Percentiles rank a stretch among this genome's conserved stretches.
Conservation (phyloP, 2,329 filamentous ascomycete genomes). For the Ophiobolus disseminans region DNA sequence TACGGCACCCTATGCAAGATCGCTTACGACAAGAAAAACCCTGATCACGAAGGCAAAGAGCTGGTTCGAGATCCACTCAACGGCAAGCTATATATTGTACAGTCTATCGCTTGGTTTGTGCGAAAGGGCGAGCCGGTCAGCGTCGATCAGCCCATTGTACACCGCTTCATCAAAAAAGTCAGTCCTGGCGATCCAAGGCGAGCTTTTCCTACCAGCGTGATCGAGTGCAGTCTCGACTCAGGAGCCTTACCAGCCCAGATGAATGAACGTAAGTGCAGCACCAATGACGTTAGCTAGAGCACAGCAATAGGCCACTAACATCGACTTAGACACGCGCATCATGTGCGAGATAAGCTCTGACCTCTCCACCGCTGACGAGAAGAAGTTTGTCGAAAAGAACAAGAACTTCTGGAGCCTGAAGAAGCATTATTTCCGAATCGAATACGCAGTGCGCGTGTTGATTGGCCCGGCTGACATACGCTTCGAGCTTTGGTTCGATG, state of each 20-base stretch:
- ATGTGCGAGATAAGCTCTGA: slow-evolving; percentile 49
- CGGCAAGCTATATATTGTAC: slow-evolving; percentile 44
- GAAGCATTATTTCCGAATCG: slow-evolving; percentile 43
- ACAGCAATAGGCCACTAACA: background rate
- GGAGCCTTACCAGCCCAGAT: slow-evolving; percentile 36
- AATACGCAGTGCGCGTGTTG: slow-evolving; percentile 47
- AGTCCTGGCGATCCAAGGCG: slow-evolving; percentile 39
- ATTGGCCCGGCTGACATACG: slow-evolving; percentile 49
- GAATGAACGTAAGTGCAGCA: slow-evolving; percentile 32
- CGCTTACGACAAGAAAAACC: slow-evolving; percentile 44
- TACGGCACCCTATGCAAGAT: slow-evolving; percentile 51
- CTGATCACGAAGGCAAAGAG: slow-evolving; percentile 34
- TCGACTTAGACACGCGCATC: slow-evolving; percentile 30
- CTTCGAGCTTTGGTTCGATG: slow-evolving; percentile 50
- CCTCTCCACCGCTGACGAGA: slow-evolving; percentile 38
- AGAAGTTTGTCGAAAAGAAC: slow-evolving; percentile 46
- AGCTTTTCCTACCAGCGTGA: slow-evolving; percentile 42
- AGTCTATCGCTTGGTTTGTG: slow-evolving; percentile 50
- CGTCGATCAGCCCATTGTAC: slow-evolving; percentile 42
- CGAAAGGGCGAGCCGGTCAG: slow-evolving; percentile 43
- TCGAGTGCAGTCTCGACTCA: slow-evolving; percentile 37
- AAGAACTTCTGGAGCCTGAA: slow-evolving; percentile 45
- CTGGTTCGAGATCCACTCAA: slow-evolving; percentile 40
- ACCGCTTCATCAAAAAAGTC: slow-evolving; percentile 44
- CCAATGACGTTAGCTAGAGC: background rate